These are phyloP conservation scores for Monosporascus sp. DNA, from an alignment of 2,329 filamentous ascomycete species.

Conservation along the genomic window DNA sequence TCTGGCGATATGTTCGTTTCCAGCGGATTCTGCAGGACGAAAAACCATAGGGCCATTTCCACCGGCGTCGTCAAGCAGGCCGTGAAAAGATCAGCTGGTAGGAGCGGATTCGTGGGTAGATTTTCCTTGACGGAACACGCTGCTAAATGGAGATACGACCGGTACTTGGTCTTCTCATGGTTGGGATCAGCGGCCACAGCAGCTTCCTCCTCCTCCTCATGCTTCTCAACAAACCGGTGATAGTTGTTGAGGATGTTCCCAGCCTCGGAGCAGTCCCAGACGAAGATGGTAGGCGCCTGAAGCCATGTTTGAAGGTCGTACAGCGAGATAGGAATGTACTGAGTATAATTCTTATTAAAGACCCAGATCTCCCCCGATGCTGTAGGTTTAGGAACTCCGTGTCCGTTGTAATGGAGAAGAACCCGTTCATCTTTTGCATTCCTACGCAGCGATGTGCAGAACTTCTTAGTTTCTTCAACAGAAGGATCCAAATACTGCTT, in stretches of 20 bases:
- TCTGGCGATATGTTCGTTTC: constrained; percentile 67
- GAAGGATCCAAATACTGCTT: constrained; percentile 96
- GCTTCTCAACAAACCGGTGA: constrained; percentile 88
- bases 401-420: constrained; percentile 97
- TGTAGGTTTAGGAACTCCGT: constrained; percentile 93
- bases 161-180: constrained; percentile 69
- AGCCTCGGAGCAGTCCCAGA: constrained; percentile 96
- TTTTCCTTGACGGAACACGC: constrained; percentile 89
- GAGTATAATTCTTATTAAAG: constrained; percentile 97
- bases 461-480: constrained; percentile 95
- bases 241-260: constrained; percentile 96
- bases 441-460: constrained; percentile 80
- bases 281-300: constrained; percentile 89
- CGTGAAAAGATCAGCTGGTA: constrained; percentile 93
- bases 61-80: constrained; percentile 95
- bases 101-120: constrained; percentile 85
- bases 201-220: constrained; percentile 83
- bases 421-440: constrained; percentile 96
- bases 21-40: constrained; percentile 84
- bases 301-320: constrained; percentile 96
- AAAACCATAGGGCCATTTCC: constrained; percentile 94
- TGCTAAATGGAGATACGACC: constrained; percentile 78
- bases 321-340: constrained; percentile 94
- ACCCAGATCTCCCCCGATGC: constrained; percentile 98
- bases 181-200: constrained; percentile 70